Base-by-base conservation (phyloP, 768 basidiomycete species). In the Russula emetica region DNA sequence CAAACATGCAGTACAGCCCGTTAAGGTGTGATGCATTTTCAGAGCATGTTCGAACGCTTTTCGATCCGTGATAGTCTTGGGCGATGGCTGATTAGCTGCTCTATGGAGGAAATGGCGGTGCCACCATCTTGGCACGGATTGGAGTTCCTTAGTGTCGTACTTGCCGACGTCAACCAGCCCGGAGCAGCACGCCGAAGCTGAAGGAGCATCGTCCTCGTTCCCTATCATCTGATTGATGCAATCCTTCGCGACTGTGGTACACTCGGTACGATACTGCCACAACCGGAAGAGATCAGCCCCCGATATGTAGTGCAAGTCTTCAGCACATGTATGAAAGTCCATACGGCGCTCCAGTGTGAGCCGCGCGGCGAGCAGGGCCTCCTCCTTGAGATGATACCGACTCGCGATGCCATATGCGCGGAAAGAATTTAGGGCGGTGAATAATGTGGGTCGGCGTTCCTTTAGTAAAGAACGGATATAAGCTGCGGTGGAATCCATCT, bases 111-210 rank as follows among this genome's bases (percentile, higher is more conserved):
- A 64, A 20, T 64, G 36, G 14, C 32, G 24, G 22, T 59, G 45
- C 58, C 63, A 64, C 58, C 63, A 64, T 22, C 53, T 53, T 22
- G 63, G 56, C 30, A 28, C 52, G 11, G 45, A n/a, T 16, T 59
- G 58, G 26, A 59, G 36, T 20, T 26, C 52, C 9, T 54, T 26
- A 2, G 22, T 32, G 42, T 53, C 40, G 57, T 38, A 38, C 42
- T 38, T 52, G 56, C 50, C 49, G 26, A 52, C 16, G 14, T 7
- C 14, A 28, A 28, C 44, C 49, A 16, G 38, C 38, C 16, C 38
- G 36, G 36, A 36, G 13, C 38, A 40, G 38, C 16, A 5, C 2
- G 5, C 38, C 14, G 16, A 40, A 40, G 16, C 38, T 18, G 38
- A 40, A 18, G 38, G 38, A 18, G 38, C 38, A 16, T 40, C 16